Evolutionary conservation across 441 rosid species (phyloP).

Genomic region (Syzygium malaccense): DNA sequence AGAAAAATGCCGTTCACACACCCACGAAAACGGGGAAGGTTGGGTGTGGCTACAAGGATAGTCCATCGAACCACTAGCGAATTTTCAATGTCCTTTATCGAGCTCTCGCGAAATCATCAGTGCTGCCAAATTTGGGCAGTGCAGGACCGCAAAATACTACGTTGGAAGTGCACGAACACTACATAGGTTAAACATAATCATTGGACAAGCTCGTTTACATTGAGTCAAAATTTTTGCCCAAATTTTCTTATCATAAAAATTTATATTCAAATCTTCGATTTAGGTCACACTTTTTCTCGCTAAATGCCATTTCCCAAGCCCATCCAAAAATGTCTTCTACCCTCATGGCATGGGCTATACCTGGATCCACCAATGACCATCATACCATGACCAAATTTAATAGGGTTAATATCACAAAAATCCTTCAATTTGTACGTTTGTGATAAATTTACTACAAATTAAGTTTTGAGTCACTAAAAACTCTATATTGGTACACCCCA

Average conservation of each 20-base stretch:
- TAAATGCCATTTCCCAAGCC: not conserved
- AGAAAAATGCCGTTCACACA: not conserved
- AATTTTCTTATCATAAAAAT: not conserved
- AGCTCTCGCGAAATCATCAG: not conserved
- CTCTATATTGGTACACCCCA: no score
- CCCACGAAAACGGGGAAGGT: no score
- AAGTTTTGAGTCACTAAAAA: no score
- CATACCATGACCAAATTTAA: no score
- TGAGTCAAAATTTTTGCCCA: not conserved
- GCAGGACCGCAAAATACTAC: not conserved
- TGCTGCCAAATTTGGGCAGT: not conserved
- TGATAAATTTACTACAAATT: no score
- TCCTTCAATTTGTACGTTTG: rapidly evolving
- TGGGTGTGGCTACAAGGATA: not conserved
- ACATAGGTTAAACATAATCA: not conserved
- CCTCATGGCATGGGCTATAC: not conserved
- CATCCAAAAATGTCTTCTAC: not conserved
- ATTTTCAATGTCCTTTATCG: rapidly evolving
- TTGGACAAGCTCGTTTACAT: rapidly evolving
- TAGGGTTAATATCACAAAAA: no score
- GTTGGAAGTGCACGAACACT: not conserved
- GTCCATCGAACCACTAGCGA: not conserved
- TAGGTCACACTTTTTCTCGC: not conserved
- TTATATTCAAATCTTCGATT: not conserved
- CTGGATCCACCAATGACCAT: rapidly evolving